phyloP scores from a whole-genome alignment of 306 rosid genomes.

The Nissolia schottii region DNA sequence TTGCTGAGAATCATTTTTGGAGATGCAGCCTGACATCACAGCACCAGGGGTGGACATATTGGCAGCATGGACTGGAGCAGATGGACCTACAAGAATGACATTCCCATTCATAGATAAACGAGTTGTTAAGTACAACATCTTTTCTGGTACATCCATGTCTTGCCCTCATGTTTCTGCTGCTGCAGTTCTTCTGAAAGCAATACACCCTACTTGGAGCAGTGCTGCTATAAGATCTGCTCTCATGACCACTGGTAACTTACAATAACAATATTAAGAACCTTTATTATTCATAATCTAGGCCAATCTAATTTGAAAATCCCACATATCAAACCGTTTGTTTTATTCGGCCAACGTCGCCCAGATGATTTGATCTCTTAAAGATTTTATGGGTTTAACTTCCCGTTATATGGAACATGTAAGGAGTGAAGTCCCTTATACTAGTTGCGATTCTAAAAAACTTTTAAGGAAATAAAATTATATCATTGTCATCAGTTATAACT shows the following conservation, averaged over 20 bases:
- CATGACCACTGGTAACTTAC: slow-evolving; percentile 80
- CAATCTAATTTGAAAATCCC: neutral
- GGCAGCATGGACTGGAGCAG: slow-evolving; percentile 83
- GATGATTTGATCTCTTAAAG: too few species aligned
- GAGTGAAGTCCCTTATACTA: too few species aligned
- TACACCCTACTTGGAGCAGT: slow-evolving; percentile 76
- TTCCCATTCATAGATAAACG: slow-evolving; percentile 51
- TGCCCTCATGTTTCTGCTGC: slow-evolving; percentile 88
- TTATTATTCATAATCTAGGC: too few species aligned
- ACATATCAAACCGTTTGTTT: neutral
- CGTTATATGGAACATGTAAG: too few species aligned
- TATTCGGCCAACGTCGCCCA: too few species aligned
- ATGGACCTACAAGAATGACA: slow-evolving; percentile 65
- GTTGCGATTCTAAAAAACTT: too few species aligned
- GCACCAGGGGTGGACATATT: slow-evolving; percentile 91
- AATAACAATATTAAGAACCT: neutral
- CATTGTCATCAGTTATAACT: too few species aligned
- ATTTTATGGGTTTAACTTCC: too few species aligned
- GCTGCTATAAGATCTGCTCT: slow-evolving; percentile 92
- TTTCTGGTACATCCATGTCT: slow-evolving; percentile 95
- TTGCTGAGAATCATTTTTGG: neutral
- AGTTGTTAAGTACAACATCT: slow-evolving; percentile 58
- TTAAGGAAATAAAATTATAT: too few species aligned
- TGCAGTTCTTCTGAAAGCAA: slow-evolving; percentile 72
- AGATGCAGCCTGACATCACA: slow-evolving; percentile 84